Evolutionary conservation across 2,329 filamentous ascomycete genomes (phyloP).

Genomic region (Ustulina deusta): DNA sequence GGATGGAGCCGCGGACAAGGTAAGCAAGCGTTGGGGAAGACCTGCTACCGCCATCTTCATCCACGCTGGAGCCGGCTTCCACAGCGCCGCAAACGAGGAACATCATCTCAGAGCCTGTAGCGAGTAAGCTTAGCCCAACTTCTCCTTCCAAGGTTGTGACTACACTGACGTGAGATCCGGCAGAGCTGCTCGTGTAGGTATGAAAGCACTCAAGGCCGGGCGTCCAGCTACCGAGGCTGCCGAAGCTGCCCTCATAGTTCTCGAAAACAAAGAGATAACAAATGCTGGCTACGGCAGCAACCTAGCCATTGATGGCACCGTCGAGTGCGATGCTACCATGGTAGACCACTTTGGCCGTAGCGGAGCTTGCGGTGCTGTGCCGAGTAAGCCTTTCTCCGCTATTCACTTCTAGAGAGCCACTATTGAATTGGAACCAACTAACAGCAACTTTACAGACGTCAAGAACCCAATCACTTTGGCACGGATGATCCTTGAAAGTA

Average conservation of each 20-base stretch:
- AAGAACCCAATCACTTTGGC: slow-evolving; percentile 93
- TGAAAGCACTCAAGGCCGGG: slow-evolving; percentile 83
- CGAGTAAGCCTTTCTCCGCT: slow-evolving; percentile 66
- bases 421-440: background rate
- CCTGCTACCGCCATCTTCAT: slow-evolving; percentile 80
- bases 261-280: slow-evolving; percentile 95
- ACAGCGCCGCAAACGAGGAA: slow-evolving; percentile 86
- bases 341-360: slow-evolving; percentile 92
- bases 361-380: slow-evolving; percentile 90
- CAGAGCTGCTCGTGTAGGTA: slow-evolving; percentile 85
- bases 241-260: slow-evolving; percentile 85
- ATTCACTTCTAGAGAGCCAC: slow-evolving; percentile 38
- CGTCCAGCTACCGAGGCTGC: slow-evolving; percentile 87
- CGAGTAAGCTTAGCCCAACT: slow-evolving; percentile 70
- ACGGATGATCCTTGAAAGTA: slow-evolving; percentile 82
- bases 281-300: slow-evolving; percentile 98
- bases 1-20: slow-evolving; percentile 58
- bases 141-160: background rate
- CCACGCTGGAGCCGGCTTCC: slow-evolving; percentile 94
- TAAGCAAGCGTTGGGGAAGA: slow-evolving; percentile 50
- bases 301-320: slow-evolving; percentile 86
- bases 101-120: slow-evolving; percentile 88
- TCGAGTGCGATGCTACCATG: slow-evolving; percentile 94
- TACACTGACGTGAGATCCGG: slow-evolving; percentile 17
- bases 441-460: slow-evolving; percentile 70